Base-by-base conservation (phyloP, 495 filamentous ascomycete genomes). In the Penicillium salamii region DNA sequence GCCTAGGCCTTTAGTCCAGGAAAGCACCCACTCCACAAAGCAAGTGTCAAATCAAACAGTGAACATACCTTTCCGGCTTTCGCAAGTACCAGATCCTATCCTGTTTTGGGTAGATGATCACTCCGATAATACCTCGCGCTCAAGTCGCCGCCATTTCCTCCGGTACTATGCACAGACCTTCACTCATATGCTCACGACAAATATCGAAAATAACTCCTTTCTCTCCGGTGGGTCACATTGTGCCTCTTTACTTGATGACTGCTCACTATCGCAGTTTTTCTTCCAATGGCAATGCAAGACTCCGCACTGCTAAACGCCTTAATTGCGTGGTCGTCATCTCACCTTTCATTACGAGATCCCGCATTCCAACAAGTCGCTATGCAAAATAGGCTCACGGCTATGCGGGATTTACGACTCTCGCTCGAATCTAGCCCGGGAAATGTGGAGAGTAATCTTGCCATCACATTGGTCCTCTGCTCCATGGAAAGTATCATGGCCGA, bases 81-180 rank as follows among this genome's bases (percentile, higher is more conserved):
- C 31, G 12, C 11, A 19, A 20, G 23, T 36, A 8, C 50, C 51
- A 13, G 51, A 53, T 32, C 44, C 51, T 0, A 24, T 53, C n/a
- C 11, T 53, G 18, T 53, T 53, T 20, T 53, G 51, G 51, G 51
- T 53, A 9, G 44, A 53, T 38, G 51, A 53, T 18, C 51, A 53
- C 47, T 37, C 51, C 21, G 51, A 53, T 33, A 42, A 39, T 26
- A 44, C 51, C 11, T 37, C 28, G 15, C 32, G 44, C 18, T 53
- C 44, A 2, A 53, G 51, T 34, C 51, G 43, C 13, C 37, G 51
- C 7, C 51, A 53, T 48, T 53, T 53, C 29, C 44, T 53, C 21
- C 44, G 51, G 12, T 53, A 53, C 31, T 53, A 53, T 33, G 47
- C 51, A 17, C 51, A 53, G 24, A 53, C 51, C 31, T 53, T 53